phyloP scores from a whole-genome alignment of 1,284 basidiomycete genomes.

The Ganoderma lucidum region DNA sequence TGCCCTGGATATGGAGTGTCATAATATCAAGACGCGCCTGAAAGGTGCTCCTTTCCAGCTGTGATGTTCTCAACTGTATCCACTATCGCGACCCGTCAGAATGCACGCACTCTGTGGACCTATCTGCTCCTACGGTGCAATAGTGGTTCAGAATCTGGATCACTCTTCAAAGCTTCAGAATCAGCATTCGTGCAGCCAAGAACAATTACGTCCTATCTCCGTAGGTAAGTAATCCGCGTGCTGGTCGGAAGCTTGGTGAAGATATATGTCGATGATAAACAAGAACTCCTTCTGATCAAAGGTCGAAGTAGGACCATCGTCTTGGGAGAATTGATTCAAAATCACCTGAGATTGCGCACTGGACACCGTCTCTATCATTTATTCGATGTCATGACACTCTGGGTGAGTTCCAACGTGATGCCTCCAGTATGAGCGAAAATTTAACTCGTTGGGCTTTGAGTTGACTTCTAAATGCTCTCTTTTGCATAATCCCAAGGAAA shows the following conservation, averaged over 20 bases:
- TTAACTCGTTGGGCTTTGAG: no score
- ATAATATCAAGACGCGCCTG: neutral
- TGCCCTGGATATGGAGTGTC: neutral
- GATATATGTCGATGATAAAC: neutral
- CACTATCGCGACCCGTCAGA: neutral
- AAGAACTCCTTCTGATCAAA: neutral
- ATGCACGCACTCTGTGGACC: neutral
- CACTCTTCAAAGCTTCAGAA: neutral
- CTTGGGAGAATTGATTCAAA: neutral
- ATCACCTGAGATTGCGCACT: neutral
- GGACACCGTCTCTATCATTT: neutral
- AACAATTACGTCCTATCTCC: neutral
- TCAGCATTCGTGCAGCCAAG: no score
- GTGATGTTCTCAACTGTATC: neutral
- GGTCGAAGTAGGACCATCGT: neutral
- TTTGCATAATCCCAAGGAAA: no score
- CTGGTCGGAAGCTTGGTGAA: neutral
- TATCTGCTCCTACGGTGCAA: neutral
- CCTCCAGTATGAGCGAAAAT: neutral
- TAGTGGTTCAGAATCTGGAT: neutral
- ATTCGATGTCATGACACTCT: neutral
- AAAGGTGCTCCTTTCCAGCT: neutral
- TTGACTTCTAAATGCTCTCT: neutral
- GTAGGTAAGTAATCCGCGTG: neutral
- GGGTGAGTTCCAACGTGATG: neutral